Conservation (phyloP, 148 eudicot genomes). For the Persicaria tinctoria region DNA sequence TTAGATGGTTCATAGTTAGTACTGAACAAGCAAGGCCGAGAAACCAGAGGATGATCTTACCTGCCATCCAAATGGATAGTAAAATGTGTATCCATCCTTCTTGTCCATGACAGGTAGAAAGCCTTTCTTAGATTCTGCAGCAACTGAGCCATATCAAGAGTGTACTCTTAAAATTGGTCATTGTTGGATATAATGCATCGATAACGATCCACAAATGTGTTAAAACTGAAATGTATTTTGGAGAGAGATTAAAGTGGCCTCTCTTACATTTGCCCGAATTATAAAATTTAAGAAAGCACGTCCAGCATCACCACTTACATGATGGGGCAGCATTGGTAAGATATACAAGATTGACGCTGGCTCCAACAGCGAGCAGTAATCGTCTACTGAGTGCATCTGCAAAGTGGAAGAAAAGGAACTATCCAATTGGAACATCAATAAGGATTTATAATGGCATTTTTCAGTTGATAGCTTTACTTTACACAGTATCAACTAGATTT, state of each 20-base stretch:
- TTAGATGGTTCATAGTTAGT: background rate
- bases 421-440: background rate
- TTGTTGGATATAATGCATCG: conserved; percentile 13
- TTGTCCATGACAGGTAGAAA: conserved; percentile 65
- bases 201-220: background rate
- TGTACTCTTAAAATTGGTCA: conserved; percentile 53
- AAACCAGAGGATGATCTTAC: conserved; percentile 20
- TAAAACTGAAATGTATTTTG: background rate
- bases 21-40: background rate
- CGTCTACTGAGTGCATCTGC: conserved; percentile 65
- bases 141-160: conserved; percentile 96
- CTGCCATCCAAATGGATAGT: conserved; percentile 99
- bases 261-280: background rate
- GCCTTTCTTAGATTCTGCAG: conserved; percentile 87
- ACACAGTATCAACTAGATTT: background rate
- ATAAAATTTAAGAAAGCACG: background rate
- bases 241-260: background rate
- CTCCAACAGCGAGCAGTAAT: conserved; percentile 62
- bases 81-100: conserved; percentile 82
- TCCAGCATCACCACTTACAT: conserved; percentile 39
- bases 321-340: conserved; percentile 36
- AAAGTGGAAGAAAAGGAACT: background rate
- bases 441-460: background rate
- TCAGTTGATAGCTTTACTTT: background rate
- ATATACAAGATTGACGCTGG: conserved; percentile 46